Conservation (phyloP, 1,284 basidiomycete species). For the Mycena citricolor region DNA sequence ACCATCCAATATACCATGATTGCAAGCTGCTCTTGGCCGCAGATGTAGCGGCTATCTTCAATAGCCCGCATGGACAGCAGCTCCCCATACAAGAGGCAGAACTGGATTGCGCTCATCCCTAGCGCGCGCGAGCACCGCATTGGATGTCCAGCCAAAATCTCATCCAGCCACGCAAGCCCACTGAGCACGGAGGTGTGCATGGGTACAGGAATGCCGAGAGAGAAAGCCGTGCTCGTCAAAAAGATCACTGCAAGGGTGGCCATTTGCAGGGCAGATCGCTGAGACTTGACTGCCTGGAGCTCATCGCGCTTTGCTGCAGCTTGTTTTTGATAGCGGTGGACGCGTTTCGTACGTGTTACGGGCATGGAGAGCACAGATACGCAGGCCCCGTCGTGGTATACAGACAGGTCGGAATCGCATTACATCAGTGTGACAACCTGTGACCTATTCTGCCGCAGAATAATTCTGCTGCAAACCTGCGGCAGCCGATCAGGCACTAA, state of each 20-base stretch:
- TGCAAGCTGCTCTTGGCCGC: slow-evolving; percentile 25
- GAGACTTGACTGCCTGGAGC: neutral
- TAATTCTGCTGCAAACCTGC: no score
- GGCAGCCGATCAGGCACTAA: slow-evolving; percentile 5
- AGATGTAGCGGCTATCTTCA: slow-evolving; percentile 16
- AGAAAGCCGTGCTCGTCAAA: slow-evolving; percentile 3
- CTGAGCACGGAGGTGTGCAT: slow-evolving; percentile 26
- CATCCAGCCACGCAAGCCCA: slow-evolving; percentile 25
- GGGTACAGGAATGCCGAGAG: slow-evolving; percentile 8
- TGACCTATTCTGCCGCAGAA: neutral
- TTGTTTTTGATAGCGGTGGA: no score
- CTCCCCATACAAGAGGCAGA: slow-evolving; percentile 14
- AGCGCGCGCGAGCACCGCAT: slow-evolving; percentile 3
- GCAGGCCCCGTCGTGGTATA: neutral
- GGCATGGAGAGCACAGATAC: no score
- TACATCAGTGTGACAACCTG: neutral
- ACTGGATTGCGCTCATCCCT: neutral
- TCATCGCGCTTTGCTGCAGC: neutral
- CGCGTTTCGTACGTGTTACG: no score
- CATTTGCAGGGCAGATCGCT: neutral
- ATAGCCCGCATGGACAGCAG: slow-evolving; percentile 10
- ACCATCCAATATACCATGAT: slow-evolving; percentile 25
- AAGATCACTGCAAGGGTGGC: slow-evolving; percentile 1
- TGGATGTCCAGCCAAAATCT: slow-evolving; percentile 19
- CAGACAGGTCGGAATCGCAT: neutral